Base-by-base conservation (phyloP, 2,329 filamentous ascomycete species). In the Mycosphaerella arachidis region DNA sequence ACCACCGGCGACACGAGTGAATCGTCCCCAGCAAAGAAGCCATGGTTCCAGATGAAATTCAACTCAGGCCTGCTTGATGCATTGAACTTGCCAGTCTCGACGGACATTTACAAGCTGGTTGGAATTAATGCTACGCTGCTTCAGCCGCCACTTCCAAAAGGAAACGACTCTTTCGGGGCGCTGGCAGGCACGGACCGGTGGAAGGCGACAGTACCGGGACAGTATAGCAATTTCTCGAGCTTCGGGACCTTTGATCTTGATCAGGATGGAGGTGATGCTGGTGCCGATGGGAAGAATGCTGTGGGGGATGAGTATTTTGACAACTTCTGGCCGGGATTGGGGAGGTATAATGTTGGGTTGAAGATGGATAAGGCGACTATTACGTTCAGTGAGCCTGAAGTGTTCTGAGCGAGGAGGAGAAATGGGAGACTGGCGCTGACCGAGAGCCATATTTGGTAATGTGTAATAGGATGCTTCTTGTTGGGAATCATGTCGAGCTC, bases 21-120 rank as follows among this genome's bases (percentile, higher is more conserved):
- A 54, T 50, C 57, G 4, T 13, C 7, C n/a, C 55, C 61, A 12
- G 31, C 50, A 10, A 46, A 50, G 6, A 61, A 61, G 31, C 65
- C 65, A 2, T 66, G 59, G 48, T 67, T 66, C 58, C 59, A 61
- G 31, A 60, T 65, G 51, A 64, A 59, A 20, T 60, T 60, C 37
- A 53, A 56, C 4, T 57, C 65, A 16, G 50, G 63, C 33, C 56
- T 64, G 7, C 61, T 63, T 52, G 55, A 62, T 18, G 13, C 10
- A 9, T 18, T 53, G 16, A 46, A 54, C 30, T 40, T 58, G n/a
- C 62, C 62, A 6, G 62, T 64, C 55, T 54, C 57, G 31, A 62
- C 60, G 8, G 59, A 62, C 55, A 48, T 63, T 29, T 59, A 66
- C 57, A 24, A 54, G 1, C 40, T 66, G 6, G 40, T 64, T 8